Conservation (phyloP, 73 alveolate species). For the Loxodes magnus region DNA sequence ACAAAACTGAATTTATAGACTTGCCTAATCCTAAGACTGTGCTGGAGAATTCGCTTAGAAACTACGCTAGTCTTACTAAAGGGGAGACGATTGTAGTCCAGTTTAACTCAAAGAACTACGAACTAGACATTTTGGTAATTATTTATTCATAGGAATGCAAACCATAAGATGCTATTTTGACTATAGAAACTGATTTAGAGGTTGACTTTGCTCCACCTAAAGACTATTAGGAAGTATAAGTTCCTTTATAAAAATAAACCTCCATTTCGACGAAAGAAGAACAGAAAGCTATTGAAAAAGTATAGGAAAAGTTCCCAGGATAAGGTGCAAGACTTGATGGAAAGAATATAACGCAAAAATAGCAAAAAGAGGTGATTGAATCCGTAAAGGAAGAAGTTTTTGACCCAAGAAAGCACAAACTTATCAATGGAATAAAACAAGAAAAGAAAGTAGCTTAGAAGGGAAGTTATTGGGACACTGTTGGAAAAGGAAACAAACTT, state of each 20-base stretch:
- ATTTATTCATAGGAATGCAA: no score
- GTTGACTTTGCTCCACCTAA: constrained; percentile 90
- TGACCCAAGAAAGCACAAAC: constrained; percentile 82
- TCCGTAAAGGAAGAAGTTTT: constrained; percentile 57
- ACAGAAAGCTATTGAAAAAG: constrained; percentile 37
- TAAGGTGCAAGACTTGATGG: constrained; percentile 70
- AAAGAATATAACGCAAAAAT: constrained; percentile 57
- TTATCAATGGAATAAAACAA: constrained; percentile 47
- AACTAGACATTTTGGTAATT: constrained; percentile 77
- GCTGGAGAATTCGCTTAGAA: constrained; percentile 78
- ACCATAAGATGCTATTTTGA: constrained; percentile 75
- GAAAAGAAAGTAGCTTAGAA: neutral
- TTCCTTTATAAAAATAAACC: constrained; percentile 47
- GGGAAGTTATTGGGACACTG: constrained; percentile 12
- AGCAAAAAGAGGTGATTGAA: constrained; percentile 42
- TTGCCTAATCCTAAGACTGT: constrained; percentile 90
- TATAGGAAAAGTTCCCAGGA: constrained; percentile 44
- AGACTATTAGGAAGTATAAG: constrained; percentile 78
- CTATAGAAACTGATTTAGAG: constrained; percentile 85
- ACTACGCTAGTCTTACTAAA: constrained; percentile 76
- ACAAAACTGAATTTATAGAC: constrained; percentile 84
- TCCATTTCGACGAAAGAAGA: constrained; percentile 54
- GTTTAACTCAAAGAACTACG: constrained; percentile 54
- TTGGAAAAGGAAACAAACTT: neutral
- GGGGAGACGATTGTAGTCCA: constrained; percentile 87